Evolutionary conservation across 345 rosid species (phyloP).

Genomic region (Pelargonium nanum): DNA sequence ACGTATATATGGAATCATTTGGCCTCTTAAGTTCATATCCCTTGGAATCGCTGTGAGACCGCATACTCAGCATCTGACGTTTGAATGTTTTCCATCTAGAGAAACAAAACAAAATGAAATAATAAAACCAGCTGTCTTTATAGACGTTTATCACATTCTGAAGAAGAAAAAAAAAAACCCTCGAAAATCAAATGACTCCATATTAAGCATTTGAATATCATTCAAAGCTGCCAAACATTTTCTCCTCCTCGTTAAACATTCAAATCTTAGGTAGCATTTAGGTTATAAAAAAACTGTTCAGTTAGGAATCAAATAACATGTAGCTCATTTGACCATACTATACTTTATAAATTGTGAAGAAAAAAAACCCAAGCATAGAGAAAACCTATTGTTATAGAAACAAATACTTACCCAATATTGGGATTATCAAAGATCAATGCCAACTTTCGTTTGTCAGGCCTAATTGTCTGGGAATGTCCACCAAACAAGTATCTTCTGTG

Average conservation of each 20-base stretch:
- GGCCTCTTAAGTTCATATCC: constrained; percentile 89
- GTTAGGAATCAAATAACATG: no score
- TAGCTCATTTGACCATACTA: no score
- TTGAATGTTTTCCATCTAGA: constrained; percentile 89
- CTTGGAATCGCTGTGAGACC: constrained; percentile 85
- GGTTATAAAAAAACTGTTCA: no score
- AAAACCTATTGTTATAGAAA: background rate
- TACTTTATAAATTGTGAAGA: background rate
- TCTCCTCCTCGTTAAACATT: no score
- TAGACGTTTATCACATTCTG: no score
- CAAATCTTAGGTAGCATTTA: no score
- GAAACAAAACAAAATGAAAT: background rate
- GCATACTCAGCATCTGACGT: constrained; percentile 80
- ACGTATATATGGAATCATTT: constrained; percentile 72
- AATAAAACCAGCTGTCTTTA: background rate
- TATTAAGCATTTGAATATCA: no score
- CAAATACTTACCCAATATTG: constrained; percentile 48
- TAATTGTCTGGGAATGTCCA: constrained; percentile 90
- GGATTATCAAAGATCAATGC: constrained; percentile 91
- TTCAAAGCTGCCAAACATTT: no score
- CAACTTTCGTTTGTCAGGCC: constrained; percentile 95
- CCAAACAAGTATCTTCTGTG: constrained; percentile 82
- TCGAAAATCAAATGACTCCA: no score
- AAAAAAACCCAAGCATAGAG: background rate
- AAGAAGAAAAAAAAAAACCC: no score